Evolutionary conservation across 441 rosid genomes (phyloP), one percentile per base, ranked within the genome.

Genomic region (Macaranga tanarius): DNA sequence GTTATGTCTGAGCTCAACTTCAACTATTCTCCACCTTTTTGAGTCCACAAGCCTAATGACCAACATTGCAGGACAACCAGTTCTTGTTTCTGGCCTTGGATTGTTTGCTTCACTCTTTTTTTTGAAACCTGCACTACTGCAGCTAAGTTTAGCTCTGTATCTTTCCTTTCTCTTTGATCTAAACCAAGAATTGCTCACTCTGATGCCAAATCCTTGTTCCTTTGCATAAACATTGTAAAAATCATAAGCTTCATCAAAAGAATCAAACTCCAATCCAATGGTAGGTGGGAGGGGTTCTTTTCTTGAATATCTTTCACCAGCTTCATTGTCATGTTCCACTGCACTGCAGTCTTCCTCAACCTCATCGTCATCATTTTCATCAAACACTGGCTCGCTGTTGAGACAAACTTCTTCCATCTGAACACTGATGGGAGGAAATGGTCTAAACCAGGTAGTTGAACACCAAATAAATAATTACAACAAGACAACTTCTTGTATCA

Each of bases 361-460:
- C 65, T 81, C 86, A 72, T 76, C 83, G 6, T 72, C 87, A 70
- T 83, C 79, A 0, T 75, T 76, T 22, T 79, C 87, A 77, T 83
- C 86, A 69, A 87, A 82, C 40, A 81, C 76, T 13, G 88, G 90
- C 77, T 81, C 86, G 25, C 79, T 83, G 38, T 86, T 83, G 76
- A 84, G 88, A 75, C 84, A 85, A 83, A 84, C 88, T 80, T 86
- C 88, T 76, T 84, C 88, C 90, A 84, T 86, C 84, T 81, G 80
- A 76, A 47, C 28, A 54, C 23, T 38, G 60, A 65, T 57, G 20
- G 34, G 64, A 62, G 34, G 34, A 58, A 54, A 26, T 10, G 9
- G 10, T 10, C 25, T 19, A 13, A 54, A 38, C n/a, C 12, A 44
- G 28, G 16, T 19, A 26, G 26, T 13, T 10, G 22, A 16, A 34